Evolutionary conservation across 1,139 yeast genomes (phyloP), one percentile per base, ranked within the genome.

Genomic region (Sugiyamaella japonica): DNA sequence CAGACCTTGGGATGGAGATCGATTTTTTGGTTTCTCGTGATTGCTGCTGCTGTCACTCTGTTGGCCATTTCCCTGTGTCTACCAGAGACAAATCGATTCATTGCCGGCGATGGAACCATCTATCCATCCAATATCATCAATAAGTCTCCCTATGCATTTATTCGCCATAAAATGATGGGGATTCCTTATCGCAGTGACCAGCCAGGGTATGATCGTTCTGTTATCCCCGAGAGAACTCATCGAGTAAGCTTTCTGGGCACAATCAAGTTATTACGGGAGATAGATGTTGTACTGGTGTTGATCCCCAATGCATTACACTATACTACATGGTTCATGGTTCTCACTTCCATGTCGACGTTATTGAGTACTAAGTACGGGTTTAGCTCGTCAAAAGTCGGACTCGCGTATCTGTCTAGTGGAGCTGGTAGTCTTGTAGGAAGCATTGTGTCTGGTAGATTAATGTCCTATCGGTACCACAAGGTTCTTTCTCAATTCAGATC

Each of bases 21-120:
- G 0, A 82, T 87, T 20, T 89, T 88, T 64, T 84, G 89, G 82
- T 85, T 87, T 59, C 70, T 86, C 51, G 83, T 86, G 3, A 82
- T 86, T 20, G 79, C 84, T 3, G 77, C 84, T 15, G 83, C 83
- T 1, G 75, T 76, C 1, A 65, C 76, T 1, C 20, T 83, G 1
- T 34, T 63, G 12, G 31, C 63, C 1, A 53, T 72, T 8, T 48
- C 65, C 9, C 28, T 71, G 10, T 50, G 77, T 0, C 65, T 87
- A 9, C 95, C 95, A 0, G 96, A 89, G 64, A 88, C 96, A 0
- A 81, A 80, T 56, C 73, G 95, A 55, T 70, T 79, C 0, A 67
- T 85, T 7, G 90, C 83, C 1, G 95, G 93, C 0, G 86, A 86
- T 65, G 83, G 86, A 2, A 78, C 86, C 0, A 76, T 79, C 0